phyloP scores from a whole-genome alignment of 2,329 filamentous ascomycete genomes.

The Scolecobasidium constrictum region DNA sequence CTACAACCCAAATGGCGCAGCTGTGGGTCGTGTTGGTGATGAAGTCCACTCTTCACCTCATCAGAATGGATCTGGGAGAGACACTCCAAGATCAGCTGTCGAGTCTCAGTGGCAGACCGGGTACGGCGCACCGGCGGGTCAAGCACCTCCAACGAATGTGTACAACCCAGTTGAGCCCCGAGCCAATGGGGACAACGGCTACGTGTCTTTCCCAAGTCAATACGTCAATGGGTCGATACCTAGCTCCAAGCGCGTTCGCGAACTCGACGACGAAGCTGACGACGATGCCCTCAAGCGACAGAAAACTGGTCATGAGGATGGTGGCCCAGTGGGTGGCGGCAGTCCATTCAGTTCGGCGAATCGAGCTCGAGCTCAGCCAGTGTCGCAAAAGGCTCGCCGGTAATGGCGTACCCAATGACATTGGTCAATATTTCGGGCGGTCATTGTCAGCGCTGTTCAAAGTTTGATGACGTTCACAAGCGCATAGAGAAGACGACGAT shows the following conservation, averaged over 20 bases:
- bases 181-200: slow-evolving; percentile 43
- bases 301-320: slow-evolving; percentile 60
- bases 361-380: not conserved
- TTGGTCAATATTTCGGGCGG: not conserved
- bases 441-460: not conserved
- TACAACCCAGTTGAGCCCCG: slow-evolving; percentile 84
- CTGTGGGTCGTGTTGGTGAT: slow-evolving; percentile 62
- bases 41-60: slow-evolving; percentile 81
- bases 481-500: not conserved
- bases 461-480: not conserved
- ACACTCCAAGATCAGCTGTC: slow-evolving; percentile 69
- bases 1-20: slow-evolving; percentile 57
- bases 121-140: slow-evolving; percentile 45
- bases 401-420: not conserved
- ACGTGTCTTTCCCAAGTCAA: slow-evolving; percentile 24
- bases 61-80: slow-evolving; percentile 69
- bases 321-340: slow-evolving; percentile 28
- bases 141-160: slow-evolving; percentile 60
- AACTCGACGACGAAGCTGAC: slow-evolving; percentile 53
- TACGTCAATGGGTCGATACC: slow-evolving; percentile 61
- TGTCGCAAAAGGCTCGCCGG: slow-evolving; percentile 3
- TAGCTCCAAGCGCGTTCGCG: slow-evolving; percentile 52
- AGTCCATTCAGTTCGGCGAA: slow-evolving; percentile 7
- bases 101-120: slow-evolving; percentile 59
- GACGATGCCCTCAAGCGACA: slow-evolving; percentile 62